Conservation (phyloP, 805 yeast species). For the Geotrichum ghanense region DNA sequence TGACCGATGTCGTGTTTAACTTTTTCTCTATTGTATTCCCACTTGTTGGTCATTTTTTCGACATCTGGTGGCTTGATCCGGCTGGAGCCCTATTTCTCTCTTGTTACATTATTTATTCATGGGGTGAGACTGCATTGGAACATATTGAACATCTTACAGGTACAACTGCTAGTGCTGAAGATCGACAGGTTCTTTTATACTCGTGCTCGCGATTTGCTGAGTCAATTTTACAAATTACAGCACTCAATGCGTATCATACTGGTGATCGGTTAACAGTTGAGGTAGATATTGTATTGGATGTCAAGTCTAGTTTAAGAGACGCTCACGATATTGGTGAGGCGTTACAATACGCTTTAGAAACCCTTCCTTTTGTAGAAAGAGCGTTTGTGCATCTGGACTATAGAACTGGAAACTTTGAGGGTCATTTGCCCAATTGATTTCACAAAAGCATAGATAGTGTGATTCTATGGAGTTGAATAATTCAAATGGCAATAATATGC, state of each 20-base stretch:
- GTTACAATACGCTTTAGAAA: constrained; percentile 67
- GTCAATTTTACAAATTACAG: constrained; percentile 50
- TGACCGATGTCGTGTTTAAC: constrained; percentile 68
- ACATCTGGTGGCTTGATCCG: constrained; percentile 65
- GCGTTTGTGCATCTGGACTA: constrained; percentile 71
- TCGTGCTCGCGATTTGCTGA: constrained; percentile 59
- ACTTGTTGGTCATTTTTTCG: constrained; percentile 38
- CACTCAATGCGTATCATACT: constrained; percentile 62
- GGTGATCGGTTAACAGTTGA: constrained; percentile 72
- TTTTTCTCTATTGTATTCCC: constrained; percentile 64
- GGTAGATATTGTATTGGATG: constrained; percentile 55
- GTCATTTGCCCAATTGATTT: constrained; percentile 19
- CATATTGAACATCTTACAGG: constrained; percentile 71
- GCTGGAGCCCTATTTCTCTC: constrained; percentile 58
- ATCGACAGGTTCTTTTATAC: constrained; percentile 56
- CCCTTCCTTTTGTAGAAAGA: constrained; percentile 65
- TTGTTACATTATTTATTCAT: constrained; percentile 47
- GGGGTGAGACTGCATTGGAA: constrained; percentile 56
- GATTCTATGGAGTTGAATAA: too few relatives aligned
- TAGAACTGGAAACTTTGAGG: constrained; percentile 28
- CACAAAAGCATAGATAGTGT: too few relatives aligned
- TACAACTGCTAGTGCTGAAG: constrained; percentile 49
- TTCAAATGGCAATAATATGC: too few relatives aligned
- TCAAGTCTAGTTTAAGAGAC: constrained; percentile 44
- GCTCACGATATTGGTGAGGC: constrained; percentile 76